phyloP scores from a whole-genome alignment of 176 grass and related monocot species.

The Ananas comosus region DNA sequence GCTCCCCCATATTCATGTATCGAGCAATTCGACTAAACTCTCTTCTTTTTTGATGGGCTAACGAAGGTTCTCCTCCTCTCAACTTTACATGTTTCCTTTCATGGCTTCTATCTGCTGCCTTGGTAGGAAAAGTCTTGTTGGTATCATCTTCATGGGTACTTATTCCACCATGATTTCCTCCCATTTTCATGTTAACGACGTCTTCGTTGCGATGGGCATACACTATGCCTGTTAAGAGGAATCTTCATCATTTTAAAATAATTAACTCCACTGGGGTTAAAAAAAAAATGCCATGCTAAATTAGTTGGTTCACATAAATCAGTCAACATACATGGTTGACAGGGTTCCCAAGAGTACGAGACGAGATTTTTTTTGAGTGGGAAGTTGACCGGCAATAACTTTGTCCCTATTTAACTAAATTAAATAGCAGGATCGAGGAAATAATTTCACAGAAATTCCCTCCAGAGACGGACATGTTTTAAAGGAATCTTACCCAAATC shows the following conservation, averaged over 20 bases:
- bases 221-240: slow-evolving; percentile 51
- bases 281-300: not conserved
- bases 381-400: too few relatives aligned
- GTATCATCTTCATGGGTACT: slow-evolving; percentile 10
- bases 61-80: slow-evolving; percentile 16
- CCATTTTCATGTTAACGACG: slow-evolving; percentile 47
- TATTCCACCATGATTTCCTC: not conserved
- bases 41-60: slow-evolving; percentile 49
- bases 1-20: slow-evolving; percentile 57
- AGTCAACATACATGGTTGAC: too few relatives aligned
- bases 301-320: not conserved
- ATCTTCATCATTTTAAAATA: not conserved
- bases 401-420: not conserved
- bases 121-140: slow-evolving; percentile 2
- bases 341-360: too few relatives aligned
- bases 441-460: not conserved
- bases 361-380: too few relatives aligned
- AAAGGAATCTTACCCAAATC: slow-evolving; percentile 34
- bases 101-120: slow-evolving; percentile 17
- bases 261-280: not conserved
- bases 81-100: slow-evolving; percentile 8
- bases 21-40: slow-evolving; percentile 54
- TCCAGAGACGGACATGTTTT: not conserved
- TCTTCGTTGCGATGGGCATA: slow-evolving; percentile 92
- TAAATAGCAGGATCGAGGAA: not conserved